Conservation (phyloP, 73 alveolate species). For the Paramecium biaurelia region DNA sequence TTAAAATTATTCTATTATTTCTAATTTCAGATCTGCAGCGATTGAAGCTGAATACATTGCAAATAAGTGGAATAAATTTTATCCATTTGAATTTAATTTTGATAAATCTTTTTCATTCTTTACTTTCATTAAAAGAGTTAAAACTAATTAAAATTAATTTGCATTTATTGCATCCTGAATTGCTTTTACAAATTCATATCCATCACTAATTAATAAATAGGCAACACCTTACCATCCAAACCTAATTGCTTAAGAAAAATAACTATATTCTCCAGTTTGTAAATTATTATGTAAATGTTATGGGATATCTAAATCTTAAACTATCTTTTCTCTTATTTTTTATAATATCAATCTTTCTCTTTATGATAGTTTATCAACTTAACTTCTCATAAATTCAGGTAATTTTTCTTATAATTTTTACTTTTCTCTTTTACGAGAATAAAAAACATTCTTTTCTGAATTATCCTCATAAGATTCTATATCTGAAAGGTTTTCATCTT, state of each 20-base stretch:
- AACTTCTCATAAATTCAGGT: neutral
- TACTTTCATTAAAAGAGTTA: conserved; percentile 68
- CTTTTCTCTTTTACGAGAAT: neutral
- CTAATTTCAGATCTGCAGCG: neutral
- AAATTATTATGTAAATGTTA: conserved; percentile 15
- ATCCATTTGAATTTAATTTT: conserved; percentile 63
- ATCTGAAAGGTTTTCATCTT: neutral
- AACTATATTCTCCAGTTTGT: conserved; percentile 9
- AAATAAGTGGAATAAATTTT: conserved; percentile 72
- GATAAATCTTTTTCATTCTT: conserved; percentile 61
- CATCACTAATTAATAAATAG: conserved; percentile 68
- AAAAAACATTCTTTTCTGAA: neutral
- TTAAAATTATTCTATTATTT: conserved; percentile 24
- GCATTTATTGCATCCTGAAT: conserved; percentile 80
- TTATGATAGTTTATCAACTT: neutral
- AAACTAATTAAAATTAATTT: conserved; percentile 70
- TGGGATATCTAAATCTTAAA: neutral
- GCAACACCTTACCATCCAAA: conserved; percentile 78
- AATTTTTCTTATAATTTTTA: neutral
- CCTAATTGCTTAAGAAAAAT: conserved; percentile 68
- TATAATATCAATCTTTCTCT: neutral
- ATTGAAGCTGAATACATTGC: conserved; percentile 57
- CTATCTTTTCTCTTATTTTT: neutral
- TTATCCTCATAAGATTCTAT: neutral
- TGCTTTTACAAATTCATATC: conserved; percentile 69